Conservation (phyloP, 768 basidiomycete species). For the Serendipita indica region DNA sequence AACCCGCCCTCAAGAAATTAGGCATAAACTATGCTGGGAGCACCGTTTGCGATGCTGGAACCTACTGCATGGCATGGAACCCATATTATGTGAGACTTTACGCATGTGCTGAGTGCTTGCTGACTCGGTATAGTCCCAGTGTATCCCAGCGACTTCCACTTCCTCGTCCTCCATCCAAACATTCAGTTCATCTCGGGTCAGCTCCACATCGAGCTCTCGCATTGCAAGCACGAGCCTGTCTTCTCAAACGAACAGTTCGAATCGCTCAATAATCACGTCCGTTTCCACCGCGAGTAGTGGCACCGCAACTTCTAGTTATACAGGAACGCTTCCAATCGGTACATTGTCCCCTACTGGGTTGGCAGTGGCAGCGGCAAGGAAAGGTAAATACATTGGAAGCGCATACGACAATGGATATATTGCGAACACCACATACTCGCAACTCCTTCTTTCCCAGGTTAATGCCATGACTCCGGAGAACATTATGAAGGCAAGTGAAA, state of each 20-base stretch:
- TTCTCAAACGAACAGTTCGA: not conserved
- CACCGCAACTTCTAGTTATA: not conserved
- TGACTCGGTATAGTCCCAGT: not conserved
- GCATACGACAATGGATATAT: conserved; percentile 37
- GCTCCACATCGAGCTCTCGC: not conserved
- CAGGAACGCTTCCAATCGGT: not conserved
- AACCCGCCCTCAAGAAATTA: too few species aligned
- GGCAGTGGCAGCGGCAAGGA: not conserved
- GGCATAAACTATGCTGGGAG: not conserved
- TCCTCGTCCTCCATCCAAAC: not conserved
- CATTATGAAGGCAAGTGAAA: conserved; percentile 27
- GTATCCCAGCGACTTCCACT: not conserved
- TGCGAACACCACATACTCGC: conserved; percentile 28
- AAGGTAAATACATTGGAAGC: conserved; percentile 29
- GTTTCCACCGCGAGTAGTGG: not conserved
- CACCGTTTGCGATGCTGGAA: not conserved
- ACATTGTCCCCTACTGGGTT: not conserved
- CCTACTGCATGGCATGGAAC: not conserved
- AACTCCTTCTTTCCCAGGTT: conserved; percentile 19
- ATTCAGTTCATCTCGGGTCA: not conserved
- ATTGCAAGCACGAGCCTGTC: not conserved
- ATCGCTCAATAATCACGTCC: not conserved
- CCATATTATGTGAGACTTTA: not conserved
- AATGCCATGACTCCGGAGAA: conserved; percentile 12
- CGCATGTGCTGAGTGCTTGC: not conserved